Evolutionary conservation across 768 basidiomycete genomes (phyloP).

Genomic region (Rhodotorula kratochvilovae): DNA sequence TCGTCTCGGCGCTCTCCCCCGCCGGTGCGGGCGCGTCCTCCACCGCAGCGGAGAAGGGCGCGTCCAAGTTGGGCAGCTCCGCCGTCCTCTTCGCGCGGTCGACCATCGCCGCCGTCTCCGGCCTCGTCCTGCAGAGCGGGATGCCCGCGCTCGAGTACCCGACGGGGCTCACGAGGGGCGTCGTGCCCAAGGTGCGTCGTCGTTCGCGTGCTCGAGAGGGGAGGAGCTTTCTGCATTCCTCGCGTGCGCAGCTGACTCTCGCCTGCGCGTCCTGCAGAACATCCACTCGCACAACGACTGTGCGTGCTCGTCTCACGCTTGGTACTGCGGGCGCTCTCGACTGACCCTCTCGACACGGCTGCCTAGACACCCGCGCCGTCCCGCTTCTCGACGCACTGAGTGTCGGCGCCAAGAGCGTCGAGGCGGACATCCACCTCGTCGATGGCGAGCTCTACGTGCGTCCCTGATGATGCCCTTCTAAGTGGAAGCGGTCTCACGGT

Average conservation of each 20-base stretch:
- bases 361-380: slow-evolving; percentile 22
- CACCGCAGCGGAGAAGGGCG: background rate
- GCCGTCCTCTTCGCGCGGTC: slow-evolving; percentile 12
- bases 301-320: background rate
- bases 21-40: background rate
- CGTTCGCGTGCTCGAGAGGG: background rate
- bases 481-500: too few species aligned
- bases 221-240: too few species aligned
- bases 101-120: background rate
- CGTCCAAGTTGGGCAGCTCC: background rate
- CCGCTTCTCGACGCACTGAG: slow-evolving; percentile 20
- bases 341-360: background rate
- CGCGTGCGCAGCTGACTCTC: too few species aligned
- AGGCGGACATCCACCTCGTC: slow-evolving; percentile 20
- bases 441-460: slow-evolving; percentile 12
- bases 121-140: background rate
- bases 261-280: slow-evolving; percentile 11
- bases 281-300: slow-evolving; percentile 36
- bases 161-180: slow-evolving; percentile 1
- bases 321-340: too few species aligned
- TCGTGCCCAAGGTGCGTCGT: slow-evolving; percentile 16
- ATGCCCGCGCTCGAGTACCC: background rate
- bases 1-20: background rate
- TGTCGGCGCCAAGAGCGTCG: slow-evolving; percentile 21
- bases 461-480: too few species aligned